Evolutionary conservation across 1,139 yeast genomes (phyloP).

Genomic region (Kodamaea derodonti): DNA sequence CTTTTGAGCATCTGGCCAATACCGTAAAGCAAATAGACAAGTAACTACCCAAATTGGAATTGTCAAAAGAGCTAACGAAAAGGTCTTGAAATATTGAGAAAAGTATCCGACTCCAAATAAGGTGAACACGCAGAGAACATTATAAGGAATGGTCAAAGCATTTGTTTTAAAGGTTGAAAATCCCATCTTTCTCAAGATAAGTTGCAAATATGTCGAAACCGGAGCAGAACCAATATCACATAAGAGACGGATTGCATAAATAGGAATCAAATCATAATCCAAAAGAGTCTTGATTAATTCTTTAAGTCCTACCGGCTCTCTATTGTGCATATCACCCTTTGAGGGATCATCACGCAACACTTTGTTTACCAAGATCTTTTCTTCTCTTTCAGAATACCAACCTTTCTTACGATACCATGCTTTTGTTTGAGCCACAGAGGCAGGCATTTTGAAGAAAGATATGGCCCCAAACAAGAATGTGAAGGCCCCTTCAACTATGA

Average conservation of each 20-base stretch:
- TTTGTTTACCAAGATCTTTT: conserved; percentile 27
- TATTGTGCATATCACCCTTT: conserved; percentile 32
- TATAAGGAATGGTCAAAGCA: conserved; percentile 50
- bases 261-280: conserved; percentile 24
- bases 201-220: conserved; percentile 13
- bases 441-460: conserved; percentile 32
- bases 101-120: conserved; percentile 37
- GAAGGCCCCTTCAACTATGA: conserved; percentile 30
- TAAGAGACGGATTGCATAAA: conserved; percentile 17
- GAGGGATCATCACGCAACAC: conserved; percentile 30
- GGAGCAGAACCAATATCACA: conserved; percentile 14
- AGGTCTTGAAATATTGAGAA: conserved; percentile 36
- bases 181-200: conserved; percentile 16
- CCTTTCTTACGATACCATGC: conserved; percentile 26
- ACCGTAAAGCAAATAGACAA: conserved; percentile 15
- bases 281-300: conserved; percentile 19
- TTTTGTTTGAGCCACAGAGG: conserved; percentile 29
- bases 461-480: conserved; percentile 27
- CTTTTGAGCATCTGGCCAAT: conserved; percentile 17
- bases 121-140: conserved; percentile 32
- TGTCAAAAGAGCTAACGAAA: conserved; percentile 19
- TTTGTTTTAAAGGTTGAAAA: conserved; percentile 27
- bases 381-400: conserved; percentile 36
- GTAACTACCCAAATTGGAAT: conserved; percentile 19
- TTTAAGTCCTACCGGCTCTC: conserved; percentile 22